A percentile compares a stretch with the other conserved stretches of the same genome.
These are phyloP conservation scores for Eutypella sp. DNA, from an alignment of 2,329 filamentous ascomycete genomes.

Conservation along the genomic window DNA sequence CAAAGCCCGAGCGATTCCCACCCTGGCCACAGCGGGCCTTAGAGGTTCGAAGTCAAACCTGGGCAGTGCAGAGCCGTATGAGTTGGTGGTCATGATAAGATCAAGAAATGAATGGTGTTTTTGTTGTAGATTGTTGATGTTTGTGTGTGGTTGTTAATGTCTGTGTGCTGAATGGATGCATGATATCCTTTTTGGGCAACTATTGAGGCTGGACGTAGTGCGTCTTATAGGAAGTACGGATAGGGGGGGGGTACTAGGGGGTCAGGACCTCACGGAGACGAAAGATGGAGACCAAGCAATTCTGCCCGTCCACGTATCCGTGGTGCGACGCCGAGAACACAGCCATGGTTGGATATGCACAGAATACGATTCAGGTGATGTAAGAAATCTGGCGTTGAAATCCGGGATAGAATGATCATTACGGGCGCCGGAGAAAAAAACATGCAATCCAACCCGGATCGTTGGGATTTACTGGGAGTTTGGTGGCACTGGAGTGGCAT, in stretches of 20 bases:
- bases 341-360: not conserved
- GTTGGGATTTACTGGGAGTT: not conserved
- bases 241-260: not conserved
- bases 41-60: constrained; percentile 1
- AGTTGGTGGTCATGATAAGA: constrained; percentile 1
- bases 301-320: not conserved
- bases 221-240: not conserved
- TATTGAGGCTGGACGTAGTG: not conserved
- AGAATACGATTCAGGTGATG: not conserved
- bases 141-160: not conserved
- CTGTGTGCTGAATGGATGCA: not conserved
- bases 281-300: not conserved
- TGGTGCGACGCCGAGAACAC: not conserved
- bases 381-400: not conserved
- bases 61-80: not conserved
- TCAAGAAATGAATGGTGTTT: too few relatives aligned
- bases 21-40: not conserved
- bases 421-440: not conserved
- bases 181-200: not conserved
- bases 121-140: not conserved
- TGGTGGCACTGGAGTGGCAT: not conserved
- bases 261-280: too few relatives aligned
- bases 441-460: not conserved
- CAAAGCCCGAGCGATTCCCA: not conserved
- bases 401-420: not conserved